Conservation (phyloP, 805 yeast genomes). For the Wickerhamiella sergipiensis region DNA sequence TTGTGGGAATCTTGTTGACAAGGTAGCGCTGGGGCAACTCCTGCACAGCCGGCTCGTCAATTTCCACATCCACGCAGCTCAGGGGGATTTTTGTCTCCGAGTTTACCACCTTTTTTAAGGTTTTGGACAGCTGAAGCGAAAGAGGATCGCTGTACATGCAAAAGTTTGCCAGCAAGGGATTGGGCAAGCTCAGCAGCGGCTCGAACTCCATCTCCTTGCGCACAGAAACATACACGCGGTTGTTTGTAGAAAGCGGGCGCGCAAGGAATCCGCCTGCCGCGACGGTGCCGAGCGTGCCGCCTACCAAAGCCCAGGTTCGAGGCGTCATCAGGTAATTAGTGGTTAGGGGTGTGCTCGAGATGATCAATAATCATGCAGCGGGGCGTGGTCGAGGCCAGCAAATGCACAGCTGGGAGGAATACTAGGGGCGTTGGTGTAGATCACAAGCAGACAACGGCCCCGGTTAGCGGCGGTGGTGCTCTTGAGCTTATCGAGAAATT, state of each 20-base stretch:
- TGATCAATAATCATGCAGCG: too few relatives aligned
- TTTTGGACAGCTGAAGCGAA: slow-evolving; percentile 49
- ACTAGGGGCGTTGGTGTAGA: too few relatives aligned
- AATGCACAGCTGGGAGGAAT: too few relatives aligned
- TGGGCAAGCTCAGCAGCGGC: slow-evolving; percentile 33
- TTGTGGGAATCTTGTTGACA: slow-evolving; percentile 45
- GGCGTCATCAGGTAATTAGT: slow-evolving; percentile 6
- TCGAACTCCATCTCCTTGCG: slow-evolving; percentile 48
- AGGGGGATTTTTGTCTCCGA: slow-evolving; percentile 36
- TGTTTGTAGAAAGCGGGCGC: slow-evolving; percentile 16
- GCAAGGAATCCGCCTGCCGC: slow-evolving; percentile 1
- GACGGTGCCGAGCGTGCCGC: slow-evolving; percentile 10
- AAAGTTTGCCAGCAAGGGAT: slow-evolving; percentile 60
- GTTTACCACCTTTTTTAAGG: slow-evolving; percentile 38
- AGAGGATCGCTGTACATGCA: slow-evolving; percentile 50
- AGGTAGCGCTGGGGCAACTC: slow-evolving; percentile 46
- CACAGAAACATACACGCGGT: slow-evolving; percentile 39
- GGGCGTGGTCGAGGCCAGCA: too few relatives aligned
- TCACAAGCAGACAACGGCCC: too few relatives aligned
- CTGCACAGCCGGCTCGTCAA: slow-evolving; percentile 50
- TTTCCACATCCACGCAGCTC: slow-evolving; percentile 56
- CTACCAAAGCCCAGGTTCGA: slow-evolving; percentile 10
- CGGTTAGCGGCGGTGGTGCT: too few relatives aligned
- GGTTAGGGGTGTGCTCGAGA: not conserved
- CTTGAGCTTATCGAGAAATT: too few relatives aligned